Base-by-base conservation (phyloP, 345 rosid species). In the Ricinus communis region DNA sequence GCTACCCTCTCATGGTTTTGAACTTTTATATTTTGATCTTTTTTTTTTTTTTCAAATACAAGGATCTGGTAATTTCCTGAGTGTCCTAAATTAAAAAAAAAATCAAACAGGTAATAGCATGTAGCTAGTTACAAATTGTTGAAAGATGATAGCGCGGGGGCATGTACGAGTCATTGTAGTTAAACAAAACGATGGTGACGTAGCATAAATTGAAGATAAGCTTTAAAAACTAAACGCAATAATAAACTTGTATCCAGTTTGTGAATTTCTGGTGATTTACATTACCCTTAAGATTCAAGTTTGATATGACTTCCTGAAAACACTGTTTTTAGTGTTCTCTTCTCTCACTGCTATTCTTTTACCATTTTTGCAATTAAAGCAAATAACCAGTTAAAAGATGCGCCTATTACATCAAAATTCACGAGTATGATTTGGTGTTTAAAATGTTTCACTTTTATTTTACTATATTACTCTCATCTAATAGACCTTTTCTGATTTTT, bases 81-180 rank as follows among this genome's bases (percentile, higher is more conserved):
- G 30, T 31, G 57, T 22, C 18, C 40, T 18, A 21, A 10, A 70
- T n/a, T 19, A 16, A 51, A 54, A 40, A 45, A 53, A 66, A 43
- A 33, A 21, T 50, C 38, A n/a, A 63, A 14, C 31, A 36, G 72
- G 71, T 55, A 65, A 69, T 46, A 54, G 11, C 52, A 27, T 60
- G 46, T 57, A 50, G 75, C 43, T 38, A 53, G 62, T 51, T 57
- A 58, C 62, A 22, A 73, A 58, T 47, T 68, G 68, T 68, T 52
- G 71, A 28, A 50, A 69, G 33, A 19, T n/a, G n/a, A 16, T 5
- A 13, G 5, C 59, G 43, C 22, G 74, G n/a, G 30, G 16, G n/a
- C 22, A 43, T 58, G 53, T 36, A 58, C 13, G 14, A 63, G 28
- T 21, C 31, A 1, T 46, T 72, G 45, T 66, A 66, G 55, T 61